Conservation (phyloP, 257 asterid genomes). For the Solanum tarapatanum region DNA sequence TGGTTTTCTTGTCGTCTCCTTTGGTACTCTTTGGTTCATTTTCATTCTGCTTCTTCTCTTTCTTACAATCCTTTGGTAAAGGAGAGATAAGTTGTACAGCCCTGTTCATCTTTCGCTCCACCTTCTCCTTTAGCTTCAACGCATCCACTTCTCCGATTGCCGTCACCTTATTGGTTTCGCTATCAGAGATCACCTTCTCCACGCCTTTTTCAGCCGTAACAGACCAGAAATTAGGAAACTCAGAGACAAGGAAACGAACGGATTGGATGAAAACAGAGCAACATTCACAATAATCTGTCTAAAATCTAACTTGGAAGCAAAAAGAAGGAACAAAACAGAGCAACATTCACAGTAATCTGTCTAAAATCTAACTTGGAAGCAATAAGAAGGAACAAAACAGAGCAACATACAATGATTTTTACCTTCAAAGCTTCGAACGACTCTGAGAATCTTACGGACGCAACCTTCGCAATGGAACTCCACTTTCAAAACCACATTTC, state of each 20-base stretch:
- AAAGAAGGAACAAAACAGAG: neutral
- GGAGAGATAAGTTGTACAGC: slow-evolving; percentile 55
- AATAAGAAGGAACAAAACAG: neutral
- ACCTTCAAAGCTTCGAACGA: slow-evolving; percentile 53
- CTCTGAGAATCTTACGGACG: slow-evolving; percentile 37
- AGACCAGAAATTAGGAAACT: neutral
- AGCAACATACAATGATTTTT: neutral
- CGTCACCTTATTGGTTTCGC: slow-evolving; percentile 36
- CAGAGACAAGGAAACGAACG: neutral
- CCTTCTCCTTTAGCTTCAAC: slow-evolving; percentile 38
- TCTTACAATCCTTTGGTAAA: slow-evolving; percentile 14
- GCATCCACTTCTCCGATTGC: slow-evolving; percentile 62
- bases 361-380: neutral
- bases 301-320: neutral
- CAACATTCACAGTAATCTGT: neutral
- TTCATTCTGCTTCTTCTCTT: slow-evolving; percentile 17
- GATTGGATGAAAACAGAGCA: neutral
- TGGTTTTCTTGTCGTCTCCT: slow-evolving; percentile 28
- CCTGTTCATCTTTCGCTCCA: slow-evolving; percentile 47
- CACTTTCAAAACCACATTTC: slow-evolving; percentile 42
- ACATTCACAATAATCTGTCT: neutral
- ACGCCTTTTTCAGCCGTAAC: slow-evolving; percentile 15
- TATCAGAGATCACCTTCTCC: slow-evolving; percentile 29
- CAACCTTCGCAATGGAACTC: slow-evolving; percentile 87
- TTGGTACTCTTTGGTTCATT: neutral